A percentile compares a stretch with the other conserved stretches of the same genome.
phyloP scores from a whole-genome alignment of 306 rosid genomes.

The Quercus dentata region DNA sequence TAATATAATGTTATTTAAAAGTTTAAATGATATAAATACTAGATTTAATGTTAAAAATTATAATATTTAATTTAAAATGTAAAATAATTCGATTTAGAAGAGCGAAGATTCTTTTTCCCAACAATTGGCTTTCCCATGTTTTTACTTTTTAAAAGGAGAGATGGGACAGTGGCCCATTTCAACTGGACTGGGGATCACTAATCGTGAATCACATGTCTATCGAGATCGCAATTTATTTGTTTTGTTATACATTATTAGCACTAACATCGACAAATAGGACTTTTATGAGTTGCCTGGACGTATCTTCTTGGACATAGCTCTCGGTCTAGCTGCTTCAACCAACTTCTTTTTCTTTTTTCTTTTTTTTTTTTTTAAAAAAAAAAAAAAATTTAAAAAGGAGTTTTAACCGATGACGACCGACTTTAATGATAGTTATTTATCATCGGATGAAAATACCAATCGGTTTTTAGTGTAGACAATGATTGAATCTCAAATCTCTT shows the following conservation, averaged over 20 bases:
- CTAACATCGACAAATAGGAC: neutral
- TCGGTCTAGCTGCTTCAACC: neutral
- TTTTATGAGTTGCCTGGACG: neutral
- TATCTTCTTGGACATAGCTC: slow-evolving; percentile 2
- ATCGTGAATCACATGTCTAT: neutral
- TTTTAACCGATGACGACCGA: rapidly evolving
- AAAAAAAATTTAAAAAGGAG: no score
- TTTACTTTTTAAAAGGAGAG: neutral
- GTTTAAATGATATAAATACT: no score
- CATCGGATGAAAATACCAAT: rapidly evolving
- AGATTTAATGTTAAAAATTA: no score
- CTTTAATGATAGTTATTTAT: no score
- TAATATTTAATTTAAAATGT: no score
- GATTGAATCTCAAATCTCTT: no score
- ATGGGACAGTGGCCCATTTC: neutral
- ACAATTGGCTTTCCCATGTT: neutral
- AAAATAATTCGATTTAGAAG: no score
- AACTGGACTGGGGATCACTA: neutral
- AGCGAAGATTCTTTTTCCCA: neutral
- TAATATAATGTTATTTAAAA: no score
- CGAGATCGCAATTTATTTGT: neutral
- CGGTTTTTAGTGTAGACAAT: rapidly evolving
- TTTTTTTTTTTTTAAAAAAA: no score
- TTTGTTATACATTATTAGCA: neutral
- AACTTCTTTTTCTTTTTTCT: no score